Base-by-base conservation (phyloP, 2,329 filamentous ascomycete species). In the Epichloe scottii region DNA sequence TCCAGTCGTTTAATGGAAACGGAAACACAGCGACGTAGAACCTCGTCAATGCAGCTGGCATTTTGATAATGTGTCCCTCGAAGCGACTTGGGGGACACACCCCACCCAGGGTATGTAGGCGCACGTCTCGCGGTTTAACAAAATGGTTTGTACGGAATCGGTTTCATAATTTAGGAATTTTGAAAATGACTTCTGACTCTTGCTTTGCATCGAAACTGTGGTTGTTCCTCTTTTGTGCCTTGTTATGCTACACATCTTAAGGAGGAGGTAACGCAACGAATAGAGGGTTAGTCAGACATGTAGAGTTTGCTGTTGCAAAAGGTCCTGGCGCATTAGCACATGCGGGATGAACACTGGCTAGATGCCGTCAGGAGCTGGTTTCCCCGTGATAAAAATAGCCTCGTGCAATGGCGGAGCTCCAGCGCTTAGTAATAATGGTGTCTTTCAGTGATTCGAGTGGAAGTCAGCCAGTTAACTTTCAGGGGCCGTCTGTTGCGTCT, bases 11-110 rank as follows among this genome's bases (percentile, higher is more conserved):
- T 53, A 50, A 46, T 57, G 50, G 50, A 51, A 51, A 58, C 53
- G 47, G 35, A 51, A 47, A 46, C 53, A 46, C 56, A 54, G 56
- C 57, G 58, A 55, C 59, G 58, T 59, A 62, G 55, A 54, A 49
- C 15, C 33, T 44, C 46, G 41, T 37, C 44, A 26, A 51, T 40
- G 34, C 47, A 46, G 40, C 40, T 47, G 52, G 50, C 50, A 50
- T 40, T 26, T n/a, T 38, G 50, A 34, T 40, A 42, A 39, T 42
- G 35, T 40, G 44, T 41, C 33, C 49, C 34, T 40, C 42, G 30
- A 54, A 34, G 17, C 21, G 21, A 47, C 26, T 48, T 45, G 45
- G 48, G 19, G 33, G 14, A 50, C 33, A 34, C 41, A 45, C 2
- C 21, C 19, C 35, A 49, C 8, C 2, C 40, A 44, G 42, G 42